phyloP scores from a whole-genome alignment of 176 grass and related monocot genomes.

The Typha latifolia region DNA sequence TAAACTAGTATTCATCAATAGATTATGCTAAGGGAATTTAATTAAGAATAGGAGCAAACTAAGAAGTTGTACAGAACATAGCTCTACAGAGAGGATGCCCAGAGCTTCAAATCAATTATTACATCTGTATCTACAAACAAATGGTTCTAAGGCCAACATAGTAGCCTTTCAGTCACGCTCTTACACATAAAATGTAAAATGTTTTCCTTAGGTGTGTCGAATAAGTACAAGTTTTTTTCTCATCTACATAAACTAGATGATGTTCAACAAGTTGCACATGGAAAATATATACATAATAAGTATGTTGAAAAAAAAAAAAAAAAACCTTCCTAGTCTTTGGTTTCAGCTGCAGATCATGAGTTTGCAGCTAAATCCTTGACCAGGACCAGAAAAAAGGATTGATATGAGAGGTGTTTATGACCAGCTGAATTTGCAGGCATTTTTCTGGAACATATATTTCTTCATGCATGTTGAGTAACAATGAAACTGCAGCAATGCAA shows the following conservation, averaged over 20 bases:
- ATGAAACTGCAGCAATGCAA: not conserved
- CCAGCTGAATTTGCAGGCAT: not conserved
- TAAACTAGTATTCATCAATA: too few species aligned
- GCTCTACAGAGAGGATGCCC: too few species aligned
- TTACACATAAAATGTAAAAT: not conserved
- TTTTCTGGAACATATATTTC: not conserved
- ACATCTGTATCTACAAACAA: not conserved
- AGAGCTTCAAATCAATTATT: too few species aligned
- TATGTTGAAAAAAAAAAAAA: not conserved
- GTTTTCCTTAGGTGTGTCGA: not conserved
- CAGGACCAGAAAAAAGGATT: not conserved
- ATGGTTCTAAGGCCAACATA: not conserved
- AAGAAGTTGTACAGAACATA: too few species aligned
- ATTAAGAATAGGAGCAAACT: too few species aligned
- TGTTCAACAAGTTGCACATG: not conserved
- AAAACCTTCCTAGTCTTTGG: not conserved
- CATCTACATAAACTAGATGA: not conserved
- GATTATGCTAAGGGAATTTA: too few species aligned
- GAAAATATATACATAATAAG: constrained; percentile 7
- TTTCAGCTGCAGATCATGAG: not conserved
- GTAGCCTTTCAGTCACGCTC: not conserved
- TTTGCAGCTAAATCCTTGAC: not conserved
- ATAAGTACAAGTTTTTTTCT: not conserved
- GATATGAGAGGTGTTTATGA: not conserved
- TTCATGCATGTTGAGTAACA: not conserved